A percentile compares a stretch with the other conserved stretches of the same genome.
phyloP scores from a whole-genome alignment of 345 rosid genomes.

The Noccaea bulbosa region DNA sequence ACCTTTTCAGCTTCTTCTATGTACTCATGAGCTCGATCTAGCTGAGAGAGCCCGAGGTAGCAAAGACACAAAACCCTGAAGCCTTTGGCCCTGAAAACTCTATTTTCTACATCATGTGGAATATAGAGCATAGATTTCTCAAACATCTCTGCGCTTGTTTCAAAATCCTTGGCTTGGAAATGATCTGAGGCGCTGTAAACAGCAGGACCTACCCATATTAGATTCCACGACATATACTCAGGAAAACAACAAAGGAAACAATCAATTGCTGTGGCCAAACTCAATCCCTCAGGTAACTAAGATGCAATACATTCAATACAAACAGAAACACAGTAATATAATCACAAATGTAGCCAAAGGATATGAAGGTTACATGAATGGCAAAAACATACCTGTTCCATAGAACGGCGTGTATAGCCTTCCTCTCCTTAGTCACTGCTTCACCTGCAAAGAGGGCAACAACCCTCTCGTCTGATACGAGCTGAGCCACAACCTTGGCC shows the following conservation, averaged over 20 bases:
- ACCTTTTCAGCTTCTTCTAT: conserved; percentile 93
- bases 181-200: conserved; percentile 72
- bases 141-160: conserved; percentile 79
- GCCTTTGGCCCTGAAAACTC: conserved; percentile 83
- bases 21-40: conserved; percentile 89
- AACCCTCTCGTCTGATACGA: conserved; percentile 85
- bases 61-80: conserved; percentile 94
- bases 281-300: conserved; percentile 4
- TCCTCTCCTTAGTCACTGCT: conserved; percentile 63
- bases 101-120: conserved; percentile 68
- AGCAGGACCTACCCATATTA: conserved; percentile 36
- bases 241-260: conserved; percentile 12
- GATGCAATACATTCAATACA: conserved; percentile 7
- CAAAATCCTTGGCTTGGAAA: conserved; percentile 78
- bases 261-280: neutral
- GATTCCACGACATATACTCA: neutral
- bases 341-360: conserved; percentile 4
- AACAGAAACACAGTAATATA: neutral
- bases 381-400: conserved; percentile 74
- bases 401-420: conserved; percentile 80
- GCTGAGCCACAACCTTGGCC: conserved; percentile 70
- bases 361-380: conserved; percentile 11
- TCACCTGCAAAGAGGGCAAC: conserved; percentile 71
- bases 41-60: conserved; percentile 77
- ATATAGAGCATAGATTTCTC: conserved; percentile 94